Base-by-base conservation (phyloP, 106 monocot genomes). In the Chionographis japonica region DNA sequence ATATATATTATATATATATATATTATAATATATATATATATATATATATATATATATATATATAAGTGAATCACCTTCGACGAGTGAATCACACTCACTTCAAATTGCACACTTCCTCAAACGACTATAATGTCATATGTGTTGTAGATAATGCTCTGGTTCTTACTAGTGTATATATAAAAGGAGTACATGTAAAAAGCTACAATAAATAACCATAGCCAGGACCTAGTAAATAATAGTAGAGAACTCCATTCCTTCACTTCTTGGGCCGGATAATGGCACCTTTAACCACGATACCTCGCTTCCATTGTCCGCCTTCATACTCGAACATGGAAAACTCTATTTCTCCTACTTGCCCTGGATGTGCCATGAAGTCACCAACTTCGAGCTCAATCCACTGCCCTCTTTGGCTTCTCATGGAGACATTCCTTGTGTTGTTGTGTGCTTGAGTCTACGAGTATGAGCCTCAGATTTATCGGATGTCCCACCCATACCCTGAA, bases 281-380 rank as follows among this genome's bases (percentile, higher is more conserved):
- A 11, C 90, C 83, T 60, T 78, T 80, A 14, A 90, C 17, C 12
- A 76, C 40, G 12, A 90, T 77, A n/a, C 90, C 90, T 8, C 64
- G 35, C 73, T 90, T 90, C 90, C 90, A 90, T 2, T 40, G 41
- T 16, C 83, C 80, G 4, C 67, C 72, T 37, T 78, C 66, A 49
- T 69, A 80, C 58, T 83, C 86, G 51, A 81, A 78, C 75, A 90
- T 43, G 12, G 84, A 86, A 19, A 86, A 64, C 66, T 84, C 62
- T 19, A 86, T 36, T 17, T 78, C 79, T 6, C 78, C 78, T 16
- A 13, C 39, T 14, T 17, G 55, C 7, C 39, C 76, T 35, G n/a
- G 11, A 3, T 37, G 53, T 4, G 64, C 58, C 20, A 6, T 69
- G 37, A 86, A 62, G 12, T 67, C 69, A 4, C 81, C 86, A 3